Base-by-base conservation (phyloP, 805 yeast genomes). In the Lachancea meyersii region DNA sequence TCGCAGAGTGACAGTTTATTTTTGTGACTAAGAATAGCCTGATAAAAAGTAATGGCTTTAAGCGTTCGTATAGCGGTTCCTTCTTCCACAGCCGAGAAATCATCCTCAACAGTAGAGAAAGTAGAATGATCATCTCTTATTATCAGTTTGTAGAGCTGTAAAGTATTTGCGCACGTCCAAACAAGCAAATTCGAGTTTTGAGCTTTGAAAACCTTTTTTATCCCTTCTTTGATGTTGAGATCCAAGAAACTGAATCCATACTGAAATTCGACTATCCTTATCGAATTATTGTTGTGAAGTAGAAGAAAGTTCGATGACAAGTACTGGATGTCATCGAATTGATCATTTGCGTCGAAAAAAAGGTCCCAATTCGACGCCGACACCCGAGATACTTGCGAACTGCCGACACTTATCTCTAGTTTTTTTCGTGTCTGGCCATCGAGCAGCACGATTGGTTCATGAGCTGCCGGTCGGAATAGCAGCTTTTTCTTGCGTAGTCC, bases 41-140 rank as follows among this genome's bases (percentile, higher is more conserved):
- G 48, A 35, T 57, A 60, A 39, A 61, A 61, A 7, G 50, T 27
- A 1, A 60, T 57, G 41, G 53, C 53, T 35, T 58, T 50, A 56
- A 61, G 53, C 20, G 58, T 38, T 11, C 49, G 48, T 28, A 45
- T 43, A 35, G 57, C 50, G 23, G 48, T 51, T 0, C 51, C 40
- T 23, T 54, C 54, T 21, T 50, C 51, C 1, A 45, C 41, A 16
- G 37, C 38, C 9, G 49, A 46, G 2, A 55, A 51, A 16, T 49
- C 48, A 9, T 48, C 52, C 26, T 54, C 56, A 5, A 31, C 42
- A 22, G 41, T 35, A 14, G 32, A 30, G 14, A 32, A 14, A 21
- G 31, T 32, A 14, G 47, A 20, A 17, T 47, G 38, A 11, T 41
- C 41, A 43, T 60, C 63, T 32, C 54, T 57, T 3, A 61, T 55